A percentile compares a stretch with the other conserved stretches of the same genome.
These are phyloP conservation scores for Rhizopogon sp. DNA, from an alignment of 768 basidiomycete genomes.

Conservation along the genomic window DNA sequence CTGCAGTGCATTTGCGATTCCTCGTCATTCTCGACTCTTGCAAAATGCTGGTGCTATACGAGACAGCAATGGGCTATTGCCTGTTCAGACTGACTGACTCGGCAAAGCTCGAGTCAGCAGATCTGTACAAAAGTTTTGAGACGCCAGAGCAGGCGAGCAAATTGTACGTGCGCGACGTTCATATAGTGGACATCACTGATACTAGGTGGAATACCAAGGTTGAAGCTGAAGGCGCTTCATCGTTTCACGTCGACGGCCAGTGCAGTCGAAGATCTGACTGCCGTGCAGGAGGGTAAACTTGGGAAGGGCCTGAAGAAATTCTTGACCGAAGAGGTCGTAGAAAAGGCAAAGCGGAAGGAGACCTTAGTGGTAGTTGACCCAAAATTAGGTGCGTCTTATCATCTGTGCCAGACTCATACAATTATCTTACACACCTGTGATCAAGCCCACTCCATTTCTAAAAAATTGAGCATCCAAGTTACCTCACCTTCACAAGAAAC, in stretches of 20 bases:
- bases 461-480: conserved; percentile 92
- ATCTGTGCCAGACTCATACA: conserved; percentile 1
- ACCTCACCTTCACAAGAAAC: conserved; percentile 48
- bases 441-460: conserved; percentile 79
- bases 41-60: conserved; percentile 92
- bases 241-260: conserved; percentile 95
- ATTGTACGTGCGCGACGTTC: conserved; percentile 54
- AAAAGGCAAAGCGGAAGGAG: conserved; percentile 91
- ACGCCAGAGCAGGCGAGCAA: conserved; percentile 89
- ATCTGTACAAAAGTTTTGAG: conserved; percentile 91
- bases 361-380: conserved; percentile 81
- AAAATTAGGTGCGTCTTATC: conserved; percentile 66
- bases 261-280: conserved; percentile 95
- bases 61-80: conserved; percentile 94
- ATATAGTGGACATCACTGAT: not conserved
- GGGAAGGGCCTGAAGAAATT: conserved; percentile 94
- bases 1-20: not conserved
- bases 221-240: conserved; percentile 93
- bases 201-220: conserved; percentile 37
- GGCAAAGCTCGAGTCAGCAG: conserved; percentile 79
- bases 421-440: conserved; percentile 7
- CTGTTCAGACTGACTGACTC: conserved; percentile 94
- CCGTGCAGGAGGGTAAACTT: conserved; percentile 88
- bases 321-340: conserved; percentile 77
- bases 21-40: conserved; percentile 6